Evolutionary conservation across 1,284 basidiomycete species (phyloP), one percentile per base, ranked within the genome.

Genomic region (Boletus mariae): DNA sequence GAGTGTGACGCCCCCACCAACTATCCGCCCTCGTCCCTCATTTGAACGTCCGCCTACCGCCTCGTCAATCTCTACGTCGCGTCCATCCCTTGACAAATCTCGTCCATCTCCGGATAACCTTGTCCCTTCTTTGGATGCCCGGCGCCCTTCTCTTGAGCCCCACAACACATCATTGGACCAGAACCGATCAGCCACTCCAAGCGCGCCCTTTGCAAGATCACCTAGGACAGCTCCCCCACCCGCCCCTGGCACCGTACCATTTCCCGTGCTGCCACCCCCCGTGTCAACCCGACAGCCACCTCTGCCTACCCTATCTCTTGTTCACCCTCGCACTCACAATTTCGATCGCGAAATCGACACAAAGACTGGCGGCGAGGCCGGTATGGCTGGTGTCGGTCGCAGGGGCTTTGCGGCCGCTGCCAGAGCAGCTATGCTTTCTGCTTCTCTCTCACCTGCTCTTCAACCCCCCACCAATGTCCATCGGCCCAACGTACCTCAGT

Each of bases 301-400:
- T 4, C 61, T 55, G 2, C 55, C 64, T 9, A 54, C 60, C 2
- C 47, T 61, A 1, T 51, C 66, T 38, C 55, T 60, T 11, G 25
- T 38, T 1, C 25, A 41, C 37, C 29, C 52, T 34, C 53, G 46
- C 15, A 7, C 53, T 13, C 61, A n/a, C 20, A 26, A 29, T 11
- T 28, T 20, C 13, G 42, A 43, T 20, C 57, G 52, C n/a, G 64
- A 69, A 32, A 55, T 68, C 5, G 83, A 92, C 63, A 92, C 90
- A 13, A 83, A 85, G 61, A 80, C 67, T 9, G 91, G 90, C 4
- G 91, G 90, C 2, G 84, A 80, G 57, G 90, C 90, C 6, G 92
- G 92, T 0, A 94, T 94, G 91, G 92, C 92, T 0, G 92, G 92
- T 15, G 91, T 94, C 2, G 92, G 92, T 5, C 74, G 92, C 55